phyloP scores from a whole-genome alignment of 2,329 filamentous ascomycete genomes.

The Fusarium sp. region DNA sequence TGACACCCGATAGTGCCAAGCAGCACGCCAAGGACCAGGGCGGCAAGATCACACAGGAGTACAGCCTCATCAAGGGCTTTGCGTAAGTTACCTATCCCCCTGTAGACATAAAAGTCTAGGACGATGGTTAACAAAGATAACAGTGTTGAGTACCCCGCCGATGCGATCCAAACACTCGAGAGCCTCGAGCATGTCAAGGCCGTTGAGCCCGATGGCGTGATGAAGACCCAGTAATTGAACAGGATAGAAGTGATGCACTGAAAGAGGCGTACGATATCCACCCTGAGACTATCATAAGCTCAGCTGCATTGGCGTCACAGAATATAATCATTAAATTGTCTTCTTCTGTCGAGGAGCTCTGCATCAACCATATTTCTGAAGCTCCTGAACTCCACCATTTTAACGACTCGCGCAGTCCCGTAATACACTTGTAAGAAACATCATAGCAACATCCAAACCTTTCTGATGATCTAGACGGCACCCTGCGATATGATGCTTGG shows the following conservation, averaged over 20 bases:
- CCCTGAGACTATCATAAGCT: constrained; percentile 30
- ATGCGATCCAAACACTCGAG: constrained; percentile 74
- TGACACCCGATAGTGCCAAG: constrained; percentile 73
- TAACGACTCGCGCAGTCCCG: neutral
- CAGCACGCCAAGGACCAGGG: constrained; percentile 79
- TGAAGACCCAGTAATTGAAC: constrained; percentile 75
- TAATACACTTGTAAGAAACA: neutral
- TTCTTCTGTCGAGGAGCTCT: neutral
- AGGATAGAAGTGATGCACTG: neutral
- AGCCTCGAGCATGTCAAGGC: constrained; percentile 76
- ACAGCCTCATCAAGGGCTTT: constrained; percentile 90
- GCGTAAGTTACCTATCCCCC: constrained; percentile 70
- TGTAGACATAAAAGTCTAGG: neutral
- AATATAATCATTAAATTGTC: constrained; percentile 14
- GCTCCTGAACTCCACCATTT: neutral
- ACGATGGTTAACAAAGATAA: neutral
- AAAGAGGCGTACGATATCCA: constrained; percentile 10
- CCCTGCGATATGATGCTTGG: neutral
- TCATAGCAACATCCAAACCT: neutral
- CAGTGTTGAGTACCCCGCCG: constrained; percentile 80
- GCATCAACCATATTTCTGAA: neutral
- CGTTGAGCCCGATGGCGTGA: constrained; percentile 79
- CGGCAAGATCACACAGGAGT: constrained; percentile 86
- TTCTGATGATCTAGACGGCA: neutral
- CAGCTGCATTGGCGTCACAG: constrained; percentile 21